A percentile compares a stretch with the other conserved stretches of the same genome.
These are phyloP conservation scores for Xylaria sp. DNA, from an alignment of 2,329 filamentous ascomycete species.

Conservation along the genomic window DNA sequence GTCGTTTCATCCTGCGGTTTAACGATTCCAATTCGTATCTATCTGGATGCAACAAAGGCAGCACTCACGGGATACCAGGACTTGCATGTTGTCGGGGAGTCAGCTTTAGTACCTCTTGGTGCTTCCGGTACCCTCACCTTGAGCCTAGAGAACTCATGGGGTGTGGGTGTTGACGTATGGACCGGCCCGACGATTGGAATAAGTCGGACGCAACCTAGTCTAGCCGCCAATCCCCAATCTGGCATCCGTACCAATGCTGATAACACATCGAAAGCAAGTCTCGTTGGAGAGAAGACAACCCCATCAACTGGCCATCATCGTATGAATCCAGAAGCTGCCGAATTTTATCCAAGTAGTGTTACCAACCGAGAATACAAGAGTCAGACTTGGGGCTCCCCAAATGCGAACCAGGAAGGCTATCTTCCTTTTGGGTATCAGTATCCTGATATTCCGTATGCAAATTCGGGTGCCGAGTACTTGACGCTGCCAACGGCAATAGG, in stretches of 20 bases:
- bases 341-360: background rate
- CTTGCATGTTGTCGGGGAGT: background rate
- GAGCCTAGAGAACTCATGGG: background rate
- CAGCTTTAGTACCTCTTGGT: background rate
- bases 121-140: background rate
- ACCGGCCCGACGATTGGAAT: background rate
- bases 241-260: background rate
- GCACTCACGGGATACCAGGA: background rate
- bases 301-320: background rate
- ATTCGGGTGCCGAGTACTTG: background rate
- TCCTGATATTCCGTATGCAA: background rate
- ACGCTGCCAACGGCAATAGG: background rate
- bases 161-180: slow-evolving; percentile 1
- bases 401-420: background rate
- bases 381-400: background rate
- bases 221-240: background rate
- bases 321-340: slow-evolving; percentile 8
- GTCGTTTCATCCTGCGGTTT: background rate
- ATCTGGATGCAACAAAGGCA: background rate
- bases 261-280: background rate
- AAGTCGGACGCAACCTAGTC: background rate
- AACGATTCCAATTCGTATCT: background rate
- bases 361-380: background rate
- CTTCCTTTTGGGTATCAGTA: background rate
- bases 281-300: no score